These are phyloP conservation scores for Ophiosphaerella herpotricha DNA, from an alignment of 2,329 filamentous ascomycete genomes.

Conservation along the genomic window DNA sequence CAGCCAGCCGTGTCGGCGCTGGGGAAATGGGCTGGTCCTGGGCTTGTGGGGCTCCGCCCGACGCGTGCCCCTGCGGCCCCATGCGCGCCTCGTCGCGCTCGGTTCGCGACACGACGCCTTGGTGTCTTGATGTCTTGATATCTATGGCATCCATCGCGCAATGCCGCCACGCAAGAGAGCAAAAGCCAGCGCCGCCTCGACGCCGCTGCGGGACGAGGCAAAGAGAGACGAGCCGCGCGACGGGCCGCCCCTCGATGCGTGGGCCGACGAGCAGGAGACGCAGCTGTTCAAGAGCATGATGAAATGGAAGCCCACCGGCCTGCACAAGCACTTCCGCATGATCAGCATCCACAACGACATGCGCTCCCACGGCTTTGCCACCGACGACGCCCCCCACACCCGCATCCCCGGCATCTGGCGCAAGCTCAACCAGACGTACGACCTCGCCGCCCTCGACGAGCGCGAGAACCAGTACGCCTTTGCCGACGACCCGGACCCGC, in stretches of 20 bases:
- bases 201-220: conserved; percentile 51
- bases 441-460: conserved; percentile 83
- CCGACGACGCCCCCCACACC: conserved; percentile 74
- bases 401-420: conserved; percentile 90
- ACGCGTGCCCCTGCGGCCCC: conserved; percentile 21
- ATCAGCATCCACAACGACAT: conserved; percentile 45
- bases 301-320: conserved; percentile 86
- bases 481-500: conserved; percentile 60
- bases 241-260: conserved; percentile 68
- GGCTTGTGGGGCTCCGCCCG: conserved; percentile 24
- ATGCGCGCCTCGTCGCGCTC: conserved; percentile 15
- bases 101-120: not conserved
- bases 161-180: conserved; percentile 76
- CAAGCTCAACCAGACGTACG: conserved; percentile 82
- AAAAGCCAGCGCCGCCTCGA: conserved; percentile 62
- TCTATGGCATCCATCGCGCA: too few relatives aligned
- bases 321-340: conserved; percentile 64
- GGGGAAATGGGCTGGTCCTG: too few relatives aligned
- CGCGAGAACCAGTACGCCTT: conserved; percentile 67
- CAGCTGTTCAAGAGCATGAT: conserved; percentile 93
- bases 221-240: conserved; percentile 51
- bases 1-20: conserved; percentile 21
- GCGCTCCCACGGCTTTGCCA: conserved; percentile 66
- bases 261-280: conserved; percentile 95
- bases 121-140: too few relatives aligned